Evolutionary conservation across 176 grass and related monocot species (phyloP).

Genomic region (Pharus latifolius): DNA sequence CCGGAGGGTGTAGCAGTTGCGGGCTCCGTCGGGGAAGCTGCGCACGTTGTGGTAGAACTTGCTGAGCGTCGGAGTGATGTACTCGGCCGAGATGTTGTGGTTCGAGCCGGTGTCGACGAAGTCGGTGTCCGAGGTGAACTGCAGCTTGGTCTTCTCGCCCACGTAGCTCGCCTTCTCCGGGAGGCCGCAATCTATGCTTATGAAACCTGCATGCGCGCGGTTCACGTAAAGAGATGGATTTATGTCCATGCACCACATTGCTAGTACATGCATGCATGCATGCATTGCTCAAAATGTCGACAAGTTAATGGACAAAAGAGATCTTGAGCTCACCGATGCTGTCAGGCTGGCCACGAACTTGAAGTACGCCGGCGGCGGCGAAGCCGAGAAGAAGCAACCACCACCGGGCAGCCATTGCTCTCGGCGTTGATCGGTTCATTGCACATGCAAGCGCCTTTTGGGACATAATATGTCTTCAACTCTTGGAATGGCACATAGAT

Average conservation of each 20-base stretch:
- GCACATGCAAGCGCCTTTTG: background rate
- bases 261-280: background rate
- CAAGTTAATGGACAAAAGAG: too few relatives aligned
- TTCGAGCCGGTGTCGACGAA: slow-evolving; percentile 36
- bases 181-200: slow-evolving; percentile 53
- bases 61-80: background rate
- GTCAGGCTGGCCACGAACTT: slow-evolving; percentile 15
- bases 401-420: background rate
- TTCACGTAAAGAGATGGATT: background rate
- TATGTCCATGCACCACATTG: too few relatives aligned
- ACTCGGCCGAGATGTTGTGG: slow-evolving; percentile 24
- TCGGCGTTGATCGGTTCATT: background rate
- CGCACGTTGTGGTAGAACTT: slow-evolving; percentile 3
- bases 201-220: slow-evolving; percentile 30
- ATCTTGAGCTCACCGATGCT: slow-evolving; percentile 4
- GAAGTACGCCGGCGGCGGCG: background rate
- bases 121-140: slow-evolving; percentile 3
- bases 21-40: slow-evolving; percentile 38
- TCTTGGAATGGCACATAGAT: too few relatives aligned
- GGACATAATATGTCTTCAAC: background rate
- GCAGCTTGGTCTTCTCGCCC: slow-evolving; percentile 11
- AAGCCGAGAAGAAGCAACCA: slow-evolving; percentile 17
- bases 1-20: slow-evolving; percentile 51
- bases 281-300: too few relatives aligned
- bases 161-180: slow-evolving; percentile 14